A percentile compares a stretch with the other conserved stretches of the same genome.
phyloP scores from a whole-genome alignment of 805 yeast species.

The Barnettozyma sucrosica region DNA sequence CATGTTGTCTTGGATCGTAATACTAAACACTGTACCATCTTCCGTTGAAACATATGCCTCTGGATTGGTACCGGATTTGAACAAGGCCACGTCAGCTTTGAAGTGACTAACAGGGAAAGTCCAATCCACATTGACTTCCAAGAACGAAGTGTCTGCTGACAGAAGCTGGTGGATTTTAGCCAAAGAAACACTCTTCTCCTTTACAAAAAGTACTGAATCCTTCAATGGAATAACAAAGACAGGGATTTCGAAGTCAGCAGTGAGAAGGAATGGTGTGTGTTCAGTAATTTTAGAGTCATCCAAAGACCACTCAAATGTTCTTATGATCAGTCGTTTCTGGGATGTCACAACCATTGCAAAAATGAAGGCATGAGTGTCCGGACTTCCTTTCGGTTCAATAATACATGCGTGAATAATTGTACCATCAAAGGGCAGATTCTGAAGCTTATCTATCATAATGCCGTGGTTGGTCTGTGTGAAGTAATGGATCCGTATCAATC shows the following conservation, averaged over 20 bases:
- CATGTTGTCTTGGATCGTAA: slow-evolving; percentile 20
- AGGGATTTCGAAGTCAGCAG: slow-evolving; percentile 37
- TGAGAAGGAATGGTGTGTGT: slow-evolving; percentile 35
- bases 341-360: slow-evolving; percentile 34
- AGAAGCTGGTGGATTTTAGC: slow-evolving; percentile 40
- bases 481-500: slow-evolving; percentile 34
- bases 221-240: slow-evolving; percentile 37
- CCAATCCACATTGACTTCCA: slow-evolving; percentile 17
- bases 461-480: slow-evolving; percentile 34
- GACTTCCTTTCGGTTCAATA: slow-evolving; percentile 28
- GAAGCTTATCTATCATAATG: slow-evolving; percentile 31
- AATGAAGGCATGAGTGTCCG: slow-evolving; percentile 29
- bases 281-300: slow-evolving; percentile 30
- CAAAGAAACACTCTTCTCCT: slow-evolving; percentile 29
- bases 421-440: slow-evolving; percentile 38
- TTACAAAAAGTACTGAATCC: slow-evolving; percentile 35
- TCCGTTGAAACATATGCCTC: slow-evolving; percentile 24
- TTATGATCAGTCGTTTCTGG: slow-evolving; percentile 31
- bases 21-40: slow-evolving; percentile 21
- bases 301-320: slow-evolving; percentile 37
- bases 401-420: slow-evolving; percentile 38
- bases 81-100: slow-evolving; percentile 25
- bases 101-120: slow-evolving; percentile 37
- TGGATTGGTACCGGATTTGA: slow-evolving; percentile 9
- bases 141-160: slow-evolving; percentile 40